Conservation (phyloP, 2,329 filamentous ascomycete genomes). For the Colletotrichum sp. region DNA sequence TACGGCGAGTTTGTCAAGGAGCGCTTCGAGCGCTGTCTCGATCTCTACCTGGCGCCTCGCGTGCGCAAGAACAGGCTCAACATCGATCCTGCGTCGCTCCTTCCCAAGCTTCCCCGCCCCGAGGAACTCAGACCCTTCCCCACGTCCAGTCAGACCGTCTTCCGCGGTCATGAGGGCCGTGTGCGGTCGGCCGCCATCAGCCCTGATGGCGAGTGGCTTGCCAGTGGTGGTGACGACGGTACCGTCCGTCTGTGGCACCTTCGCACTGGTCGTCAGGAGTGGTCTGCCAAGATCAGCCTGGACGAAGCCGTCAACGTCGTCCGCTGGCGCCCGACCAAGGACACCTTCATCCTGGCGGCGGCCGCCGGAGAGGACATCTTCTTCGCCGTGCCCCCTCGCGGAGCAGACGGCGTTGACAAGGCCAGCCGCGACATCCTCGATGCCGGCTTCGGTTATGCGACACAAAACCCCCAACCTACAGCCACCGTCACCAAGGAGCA, state of each 20-base stretch:
- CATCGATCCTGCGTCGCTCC: conserved; percentile 90
- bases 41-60: conserved; percentile 92
- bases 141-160: conserved; percentile 85
- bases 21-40: conserved; percentile 92
- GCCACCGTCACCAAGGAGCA: conserved; percentile 71
- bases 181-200: conserved; percentile 87
- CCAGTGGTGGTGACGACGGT: conserved; percentile 93
- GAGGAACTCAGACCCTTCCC: conserved; percentile 96
- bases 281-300: conserved; percentile 79
- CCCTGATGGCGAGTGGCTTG: conserved; percentile 83
- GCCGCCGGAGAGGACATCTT: conserved; percentile 86
- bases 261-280: conserved; percentile 83
- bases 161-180: conserved; percentile 85
- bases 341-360: conserved; percentile 81
- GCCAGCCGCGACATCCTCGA: conserved; percentile 79
- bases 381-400: conserved; percentile 78
- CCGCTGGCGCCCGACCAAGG: conserved; percentile 85
- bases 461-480: conserved; percentile 64
- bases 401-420: conserved; percentile 75
- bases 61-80: conserved; percentile 93
- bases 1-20: conserved; percentile 92
- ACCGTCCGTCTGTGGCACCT: conserved; percentile 91
- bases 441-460: conserved; percentile 92
- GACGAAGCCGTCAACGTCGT: conserved; percentile 85
- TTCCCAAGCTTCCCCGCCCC: conserved; percentile 91